Evolutionary conservation across 805 yeast genomes (phyloP).

Genomic region (Saturnispora serradocipensis): DNA sequence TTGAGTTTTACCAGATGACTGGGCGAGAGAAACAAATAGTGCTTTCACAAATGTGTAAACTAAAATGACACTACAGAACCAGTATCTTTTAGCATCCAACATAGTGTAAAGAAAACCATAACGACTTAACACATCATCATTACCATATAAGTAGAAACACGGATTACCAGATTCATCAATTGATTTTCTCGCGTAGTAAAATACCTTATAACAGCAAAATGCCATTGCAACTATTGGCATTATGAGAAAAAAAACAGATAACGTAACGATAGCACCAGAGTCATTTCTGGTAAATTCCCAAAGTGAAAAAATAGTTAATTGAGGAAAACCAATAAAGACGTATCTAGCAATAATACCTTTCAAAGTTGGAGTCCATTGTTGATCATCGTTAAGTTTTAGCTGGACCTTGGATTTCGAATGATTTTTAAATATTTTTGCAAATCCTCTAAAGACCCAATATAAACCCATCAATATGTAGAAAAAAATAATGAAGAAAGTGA

Average conservation of each 20-base stretch:
- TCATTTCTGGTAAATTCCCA: conserved; percentile 82
- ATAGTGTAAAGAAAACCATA: conserved; percentile 87
- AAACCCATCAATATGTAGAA: conserved; percentile 63
- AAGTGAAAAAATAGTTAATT: conserved; percentile 64
- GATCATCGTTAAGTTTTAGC: conserved; percentile 30
- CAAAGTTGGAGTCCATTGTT: conserved; percentile 48
- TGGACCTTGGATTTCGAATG: not conserved
- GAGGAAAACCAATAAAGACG: conserved; percentile 78
- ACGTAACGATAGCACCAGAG: conserved; percentile 80
- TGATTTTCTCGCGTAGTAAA: conserved; percentile 54
- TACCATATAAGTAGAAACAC: conserved; percentile 81
- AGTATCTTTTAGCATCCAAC: conserved; percentile 73
- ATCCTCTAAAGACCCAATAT: conserved; percentile 41
- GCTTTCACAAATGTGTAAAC: conserved; percentile 57
- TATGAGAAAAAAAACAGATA: conserved; percentile 64
- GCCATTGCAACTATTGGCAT: conserved; percentile 50
- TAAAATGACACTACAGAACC: conserved; percentile 68
- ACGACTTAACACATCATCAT: conserved; percentile 58
- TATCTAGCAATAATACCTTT: conserved; percentile 78
- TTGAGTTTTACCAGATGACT: conserved; percentile 73
- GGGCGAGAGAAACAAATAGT: conserved; percentile 69
- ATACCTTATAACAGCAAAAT: conserved; percentile 60
- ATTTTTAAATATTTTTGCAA: conserved; percentile 3
- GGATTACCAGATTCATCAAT: conserved; percentile 59
- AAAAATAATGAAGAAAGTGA: conserved; percentile 72